Conservation (phyloP, 352 stramenopile genomes). For the Hyaloperonospora brassicae region DNA sequence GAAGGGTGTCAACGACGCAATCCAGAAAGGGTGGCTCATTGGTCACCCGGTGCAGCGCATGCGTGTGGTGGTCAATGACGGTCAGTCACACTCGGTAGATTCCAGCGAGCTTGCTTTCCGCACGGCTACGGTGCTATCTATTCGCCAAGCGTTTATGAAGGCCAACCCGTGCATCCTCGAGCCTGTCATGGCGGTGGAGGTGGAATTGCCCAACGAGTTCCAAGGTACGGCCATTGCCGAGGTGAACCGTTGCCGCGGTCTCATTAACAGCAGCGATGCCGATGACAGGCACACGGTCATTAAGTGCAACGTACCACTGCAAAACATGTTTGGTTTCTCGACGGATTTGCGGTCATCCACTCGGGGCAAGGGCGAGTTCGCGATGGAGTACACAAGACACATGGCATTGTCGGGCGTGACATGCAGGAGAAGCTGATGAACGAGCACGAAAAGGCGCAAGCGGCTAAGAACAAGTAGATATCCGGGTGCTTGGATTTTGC, state of each 20-base stretch:
- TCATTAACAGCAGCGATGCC: constrained; percentile 94
- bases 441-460: constrained; percentile 87
- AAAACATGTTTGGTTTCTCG: constrained; percentile 99
- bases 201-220: constrained; percentile 93
- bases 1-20: constrained; percentile 95
- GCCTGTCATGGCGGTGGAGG: constrained; percentile 94
- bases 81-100: constrained; percentile 95
- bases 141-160: constrained; percentile 92
- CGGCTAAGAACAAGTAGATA: constrained; percentile 69
- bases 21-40: constrained; percentile 93
- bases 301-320: constrained; percentile 92
- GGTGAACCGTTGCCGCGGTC: constrained; percentile 90
- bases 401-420: constrained; percentile 90
- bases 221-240: constrained; percentile 91
- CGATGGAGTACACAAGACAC: constrained; percentile 99
- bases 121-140: constrained; percentile 91
- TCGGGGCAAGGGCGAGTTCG: constrained; percentile 98
- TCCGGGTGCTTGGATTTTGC: no score
- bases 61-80: constrained; percentile 86
- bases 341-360: constrained; percentile 94
- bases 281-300: constrained; percentile 91
- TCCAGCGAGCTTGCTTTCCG: constrained; percentile 98
- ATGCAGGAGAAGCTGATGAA: constrained; percentile 92
- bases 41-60: constrained; percentile 91
- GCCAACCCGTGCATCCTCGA: constrained; percentile 91